Conservation (phyloP, 768 basidiomycete species). For the Rhizopogon salebrosus region DNA sequence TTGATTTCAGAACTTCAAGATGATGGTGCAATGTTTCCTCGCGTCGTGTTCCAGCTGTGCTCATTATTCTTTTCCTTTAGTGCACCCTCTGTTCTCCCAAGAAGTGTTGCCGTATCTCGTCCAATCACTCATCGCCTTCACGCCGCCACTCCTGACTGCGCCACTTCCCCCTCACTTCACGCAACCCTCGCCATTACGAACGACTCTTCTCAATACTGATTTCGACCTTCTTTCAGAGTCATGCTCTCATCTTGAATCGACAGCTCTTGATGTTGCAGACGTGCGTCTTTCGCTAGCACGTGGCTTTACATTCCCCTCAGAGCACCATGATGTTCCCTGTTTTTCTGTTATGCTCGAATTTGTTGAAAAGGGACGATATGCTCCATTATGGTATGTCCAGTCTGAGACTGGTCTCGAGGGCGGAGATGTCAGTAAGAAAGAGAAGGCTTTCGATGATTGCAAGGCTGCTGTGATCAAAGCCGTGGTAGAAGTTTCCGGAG, state of each 20-base stretch:
- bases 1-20: slow-evolving; percentile 69
- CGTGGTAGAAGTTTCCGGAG: slow-evolving; percentile 80
- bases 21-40: slow-evolving; percentile 39
- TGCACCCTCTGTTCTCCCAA: slow-evolving; percentile 52
- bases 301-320: slow-evolving; percentile 52
- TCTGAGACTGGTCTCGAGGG: slow-evolving; percentile 27
- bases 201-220: slow-evolving; percentile 54
- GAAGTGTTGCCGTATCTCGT: slow-evolving; percentile 62
- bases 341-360: slow-evolving; percentile 64
- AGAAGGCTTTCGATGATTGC: slow-evolving; percentile 73
- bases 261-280: slow-evolving; percentile 74
- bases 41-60: not conserved
- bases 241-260: slow-evolving; percentile 71
- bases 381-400: slow-evolving; percentile 54
- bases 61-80: slow-evolving; percentile 23
- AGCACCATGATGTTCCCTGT: slow-evolving; percentile 52
- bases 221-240: slow-evolving; percentile 70
- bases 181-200: slow-evolving; percentile 35
- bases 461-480: slow-evolving; percentile 84
- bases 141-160: slow-evolving; percentile 43
- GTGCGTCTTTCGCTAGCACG: slow-evolving; percentile 69
- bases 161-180: slow-evolving; percentile 34
- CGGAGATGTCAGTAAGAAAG: slow-evolving; percentile 51
- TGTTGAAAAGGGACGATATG: slow-evolving; percentile 67
- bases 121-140: slow-evolving; percentile 52